These are phyloP conservation scores for Heterococcus sp. DNA, from an alignment of 108 stramenopile genomes.

Conservation along the genomic window DNA sequence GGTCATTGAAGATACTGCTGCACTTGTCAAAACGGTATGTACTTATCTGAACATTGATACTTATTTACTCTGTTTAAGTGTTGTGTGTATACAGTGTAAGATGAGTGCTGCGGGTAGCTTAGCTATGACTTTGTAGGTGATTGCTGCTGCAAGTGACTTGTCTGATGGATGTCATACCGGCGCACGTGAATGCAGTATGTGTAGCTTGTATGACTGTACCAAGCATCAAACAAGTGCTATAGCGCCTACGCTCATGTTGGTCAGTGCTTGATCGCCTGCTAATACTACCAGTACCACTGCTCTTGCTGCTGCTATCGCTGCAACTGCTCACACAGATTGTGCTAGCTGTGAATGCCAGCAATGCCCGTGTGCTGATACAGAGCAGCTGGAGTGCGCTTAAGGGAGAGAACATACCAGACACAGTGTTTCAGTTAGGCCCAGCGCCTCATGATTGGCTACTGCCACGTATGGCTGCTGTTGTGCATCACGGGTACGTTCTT, in stretches of 20 bases:
- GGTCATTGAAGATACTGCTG: background rate
- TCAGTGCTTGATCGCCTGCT: background rate
- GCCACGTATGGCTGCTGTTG: conserved; percentile 13
- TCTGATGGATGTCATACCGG: too few species aligned
- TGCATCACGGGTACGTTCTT: conserved; percentile 21
- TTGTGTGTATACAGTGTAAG: too few species aligned
- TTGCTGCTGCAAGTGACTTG: background rate
- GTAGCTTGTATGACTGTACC: too few species aligned
- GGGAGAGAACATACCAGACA: background rate
- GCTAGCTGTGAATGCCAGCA: background rate
- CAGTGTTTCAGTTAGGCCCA: background rate
- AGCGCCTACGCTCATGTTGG: background rate
- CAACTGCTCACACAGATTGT: background rate
- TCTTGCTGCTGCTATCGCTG: background rate
- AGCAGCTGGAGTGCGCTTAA: background rate
- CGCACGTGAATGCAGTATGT: too few species aligned
- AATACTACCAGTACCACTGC: background rate
- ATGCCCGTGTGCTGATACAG: background rate
- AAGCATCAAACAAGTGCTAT: background rate
- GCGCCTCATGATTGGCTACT: conserved; percentile 15
- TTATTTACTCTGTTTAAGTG: too few species aligned
- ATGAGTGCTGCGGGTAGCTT: too few species aligned
- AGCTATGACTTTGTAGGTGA: background rate
- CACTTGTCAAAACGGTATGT: background rate
- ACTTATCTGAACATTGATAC: too few species aligned